Evolutionary conservation across 2,329 filamentous ascomycete species (phyloP), one percentile per base, ranked within the genome.

Genomic region (Alternaria sp.): DNA sequence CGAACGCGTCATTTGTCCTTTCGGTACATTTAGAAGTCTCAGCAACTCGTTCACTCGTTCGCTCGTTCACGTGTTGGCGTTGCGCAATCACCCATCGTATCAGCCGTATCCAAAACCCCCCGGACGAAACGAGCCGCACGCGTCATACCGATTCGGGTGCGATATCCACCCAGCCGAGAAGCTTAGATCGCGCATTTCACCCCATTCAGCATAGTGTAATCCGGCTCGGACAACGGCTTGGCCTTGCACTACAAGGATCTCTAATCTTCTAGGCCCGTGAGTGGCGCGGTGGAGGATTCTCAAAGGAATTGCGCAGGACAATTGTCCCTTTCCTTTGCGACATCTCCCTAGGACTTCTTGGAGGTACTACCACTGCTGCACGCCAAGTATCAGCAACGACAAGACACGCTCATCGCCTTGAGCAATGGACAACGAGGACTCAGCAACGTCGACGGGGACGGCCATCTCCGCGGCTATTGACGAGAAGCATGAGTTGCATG

Each of bases 401-500:
- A 65, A 55, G 57, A 52, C 39, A 61, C 55, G 62, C 57, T 57
- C 57, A 42, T 38, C 34, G 54, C 32, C 54, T 53, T 22, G 59
- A 65, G 49, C 62, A 59, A 59, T 62, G 64, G 64, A 65, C 7
- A 59, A 63, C 56, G 62, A 57, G 47, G 57, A 59, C 44, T 57
- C 59, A 48, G 41, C 57, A 20, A 56, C 59, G 51, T 63, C 61
- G 44, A 60, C 65, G 6, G 65, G 62, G 16, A 58, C 51, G 53
- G 65, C 62, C 51, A 56, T 68, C 18, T 60, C 68, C 12, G 69
- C 49, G 53, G 63, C 63, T 22, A 46, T 67, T 11, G 65, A 69
- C 20, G 71, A 77, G 62, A 75, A 74, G 56, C 63, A 64, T 65
- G 64, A 62, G 34, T 57, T 65, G 26, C 48, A 54, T 11, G 59